A percentile compares a stretch with the other conserved stretches of the same genome.
Evolutionary conservation across 176 grass and related monocot species (phyloP).

Genomic region (Pontederia paniculata): DNA sequence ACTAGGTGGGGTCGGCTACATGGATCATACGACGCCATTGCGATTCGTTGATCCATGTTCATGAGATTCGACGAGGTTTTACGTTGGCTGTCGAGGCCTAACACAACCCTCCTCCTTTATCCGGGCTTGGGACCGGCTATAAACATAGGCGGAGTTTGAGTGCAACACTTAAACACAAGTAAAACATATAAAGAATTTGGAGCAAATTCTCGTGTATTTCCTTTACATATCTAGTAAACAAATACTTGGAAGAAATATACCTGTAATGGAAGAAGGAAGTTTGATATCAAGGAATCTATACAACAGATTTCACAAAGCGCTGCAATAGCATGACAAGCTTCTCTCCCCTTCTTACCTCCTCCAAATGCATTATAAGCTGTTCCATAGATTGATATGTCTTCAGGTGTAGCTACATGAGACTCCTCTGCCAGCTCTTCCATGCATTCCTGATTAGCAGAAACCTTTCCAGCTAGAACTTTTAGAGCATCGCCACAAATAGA

Average conservation of each 20-base stretch:
- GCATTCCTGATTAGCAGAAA: slow-evolving; percentile 48
- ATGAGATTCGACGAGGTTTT: no score
- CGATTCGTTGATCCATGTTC: no score
- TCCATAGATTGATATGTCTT: slow-evolving; percentile 42
- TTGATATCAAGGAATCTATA: slow-evolving; percentile 88
- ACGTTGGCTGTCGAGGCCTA: no score
- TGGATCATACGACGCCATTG: no score
- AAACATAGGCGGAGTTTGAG: no score
- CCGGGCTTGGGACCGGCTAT: no score
- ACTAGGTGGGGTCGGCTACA: no score
- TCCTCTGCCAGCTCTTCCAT: slow-evolving; percentile 16
- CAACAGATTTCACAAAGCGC: slow-evolving; percentile 81
- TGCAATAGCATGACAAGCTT: slow-evolving; percentile 83
- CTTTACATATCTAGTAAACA: no score
- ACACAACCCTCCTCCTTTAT: no score
- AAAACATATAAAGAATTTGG: no score
- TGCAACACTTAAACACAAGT: no score
- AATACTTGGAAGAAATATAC: slow-evolving; percentile 19
- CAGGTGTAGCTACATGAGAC: slow-evolving; percentile 29
- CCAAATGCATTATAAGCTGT: slow-evolving; percentile 86
- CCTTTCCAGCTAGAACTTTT: slow-evolving; percentile 61
- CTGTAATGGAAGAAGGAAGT: slow-evolving; percentile 93
- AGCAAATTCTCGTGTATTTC: no score
- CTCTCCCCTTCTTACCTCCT: slow-evolving; percentile 59
- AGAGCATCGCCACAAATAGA: slow-evolving; percentile 66